These are phyloP conservation scores for Chlorella sp. DNA, from an alignment of 139 green algal species.

Conservation along the genomic window DNA sequence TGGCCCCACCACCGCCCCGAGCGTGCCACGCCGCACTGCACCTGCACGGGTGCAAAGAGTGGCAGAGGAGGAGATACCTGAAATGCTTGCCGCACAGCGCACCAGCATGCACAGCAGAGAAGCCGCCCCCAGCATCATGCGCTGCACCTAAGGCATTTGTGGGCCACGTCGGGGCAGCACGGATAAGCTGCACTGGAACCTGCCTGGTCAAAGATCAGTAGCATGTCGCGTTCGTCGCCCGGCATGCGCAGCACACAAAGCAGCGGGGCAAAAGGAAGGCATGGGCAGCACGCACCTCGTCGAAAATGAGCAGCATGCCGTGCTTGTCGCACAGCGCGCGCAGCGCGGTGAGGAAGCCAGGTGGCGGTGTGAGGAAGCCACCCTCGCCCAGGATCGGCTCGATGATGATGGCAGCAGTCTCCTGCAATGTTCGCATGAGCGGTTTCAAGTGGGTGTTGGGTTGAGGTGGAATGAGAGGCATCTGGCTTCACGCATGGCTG, in stretches of 20 bases:
- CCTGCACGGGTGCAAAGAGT: slow-evolving; percentile 53
- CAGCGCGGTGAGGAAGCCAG: slow-evolving; percentile 70
- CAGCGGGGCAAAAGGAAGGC: slow-evolving; percentile 36
- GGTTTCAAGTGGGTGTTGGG: no score
- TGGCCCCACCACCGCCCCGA: slow-evolving; percentile 87
- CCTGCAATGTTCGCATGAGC: slow-evolving; percentile 30
- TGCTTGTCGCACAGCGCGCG: slow-evolving; percentile 72
- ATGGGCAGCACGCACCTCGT: no score
- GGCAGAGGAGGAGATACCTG: neutral
- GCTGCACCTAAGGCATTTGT: no score
- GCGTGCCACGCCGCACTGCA: slow-evolving; percentile 77
- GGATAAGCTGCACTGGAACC: neutral
- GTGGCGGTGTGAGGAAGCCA: slow-evolving; percentile 83
- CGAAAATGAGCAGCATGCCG: slow-evolving; percentile 84
- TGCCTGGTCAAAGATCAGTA: slow-evolving; percentile 55
- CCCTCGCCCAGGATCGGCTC: slow-evolving; percentile 87
- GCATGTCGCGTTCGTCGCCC: slow-evolving; percentile 74
- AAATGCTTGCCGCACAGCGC: no score
- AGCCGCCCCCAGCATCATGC: no score
- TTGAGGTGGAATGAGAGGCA: no score
- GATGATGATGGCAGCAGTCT: slow-evolving; percentile 83
- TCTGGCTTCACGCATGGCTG: no score
- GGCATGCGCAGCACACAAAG: slow-evolving; percentile 60
- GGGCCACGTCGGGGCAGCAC: no score
- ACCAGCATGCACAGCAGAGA: no score